Evolutionary conservation across 139 green algal genomes (phyloP).

Genomic region (Chlamydomonas sphaeroides): DNA sequence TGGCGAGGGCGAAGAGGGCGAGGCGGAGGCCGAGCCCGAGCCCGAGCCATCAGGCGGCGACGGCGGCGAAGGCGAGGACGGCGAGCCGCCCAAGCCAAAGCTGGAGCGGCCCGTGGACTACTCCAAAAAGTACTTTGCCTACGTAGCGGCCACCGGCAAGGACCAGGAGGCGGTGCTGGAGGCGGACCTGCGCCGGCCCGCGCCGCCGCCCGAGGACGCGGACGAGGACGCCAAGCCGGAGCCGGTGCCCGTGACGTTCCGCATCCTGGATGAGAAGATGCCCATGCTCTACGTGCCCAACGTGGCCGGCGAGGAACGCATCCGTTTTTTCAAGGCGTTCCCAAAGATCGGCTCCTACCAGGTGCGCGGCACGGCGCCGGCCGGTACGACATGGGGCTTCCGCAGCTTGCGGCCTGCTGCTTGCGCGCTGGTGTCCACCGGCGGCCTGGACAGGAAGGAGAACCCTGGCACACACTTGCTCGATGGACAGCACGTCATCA

Average conservation of each 20-base stretch:
- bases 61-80: slow-evolving; percentile 7
- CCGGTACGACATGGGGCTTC: too few relatives aligned
- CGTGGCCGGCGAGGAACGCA: slow-evolving; percentile 57
- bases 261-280: slow-evolving; percentile 71
- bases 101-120: slow-evolving; percentile 55
- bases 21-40: neutral
- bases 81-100: slow-evolving; percentile 12
- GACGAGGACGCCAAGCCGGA: slow-evolving; percentile 43
- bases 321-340: slow-evolving; percentile 63
- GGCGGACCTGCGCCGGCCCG: slow-evolving; percentile 49
- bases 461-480: too few relatives aligned
- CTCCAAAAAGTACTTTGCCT: slow-evolving; percentile 61
- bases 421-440: too few relatives aligned
- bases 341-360: slow-evolving; percentile 58
- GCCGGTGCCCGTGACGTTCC: slow-evolving; percentile 59
- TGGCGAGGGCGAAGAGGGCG: neutral
- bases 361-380: too few relatives aligned
- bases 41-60: neutral
- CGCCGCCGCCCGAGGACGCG: slow-evolving; percentile 49
- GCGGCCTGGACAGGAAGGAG: too few relatives aligned
- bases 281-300: slow-evolving; percentile 64
- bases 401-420: too few relatives aligned
- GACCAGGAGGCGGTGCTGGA: slow-evolving; percentile 64
- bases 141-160: slow-evolving; percentile 57
- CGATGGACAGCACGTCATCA: too few relatives aligned